phyloP scores from a whole-genome alignment of 306 rosid genomes.

The Lablab purpureus region DNA sequence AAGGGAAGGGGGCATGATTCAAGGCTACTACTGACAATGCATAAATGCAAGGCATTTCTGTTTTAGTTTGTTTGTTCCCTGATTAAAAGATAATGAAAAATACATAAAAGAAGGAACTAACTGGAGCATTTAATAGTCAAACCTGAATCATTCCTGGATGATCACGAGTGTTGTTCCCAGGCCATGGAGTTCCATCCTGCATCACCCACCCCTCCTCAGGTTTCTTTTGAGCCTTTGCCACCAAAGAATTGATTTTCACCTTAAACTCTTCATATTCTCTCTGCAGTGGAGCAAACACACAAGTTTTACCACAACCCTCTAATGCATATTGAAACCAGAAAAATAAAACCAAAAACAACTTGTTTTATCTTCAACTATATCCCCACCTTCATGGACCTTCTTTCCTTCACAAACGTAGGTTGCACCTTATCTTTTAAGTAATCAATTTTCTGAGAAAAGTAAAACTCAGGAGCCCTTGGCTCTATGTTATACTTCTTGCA shows the following conservation, averaged over 20 bases:
- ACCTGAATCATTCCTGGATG: slow-evolving; percentile 98
- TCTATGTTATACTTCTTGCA: slow-evolving; percentile 81
- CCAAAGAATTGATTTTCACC: slow-evolving; percentile 81
- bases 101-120: neutral
- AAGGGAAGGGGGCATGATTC: neutral
- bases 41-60: slow-evolving; percentile 24
- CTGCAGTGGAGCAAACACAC: slow-evolving; percentile 46
- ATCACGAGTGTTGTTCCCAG: slow-evolving; percentile 88
- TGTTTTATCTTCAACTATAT: neutral
- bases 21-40: slow-evolving; percentile 1
- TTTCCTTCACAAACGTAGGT: slow-evolving; percentile 82
- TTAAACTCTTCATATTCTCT: slow-evolving; percentile 96
- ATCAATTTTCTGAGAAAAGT: slow-evolving; percentile 78
- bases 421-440: slow-evolving; percentile 85
- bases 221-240: slow-evolving; percentile 83
- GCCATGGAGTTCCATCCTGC: slow-evolving; percentile 98
- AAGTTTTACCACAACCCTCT: slow-evolving; percentile 7
- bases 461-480: slow-evolving; percentile 89
- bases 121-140: slow-evolving; percentile 29
- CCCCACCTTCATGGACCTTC: slow-evolving; percentile 79
- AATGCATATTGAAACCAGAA: neutral
- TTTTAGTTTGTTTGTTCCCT: neutral
- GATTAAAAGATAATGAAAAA: neutral
- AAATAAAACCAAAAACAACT: neutral
- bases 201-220: slow-evolving; percentile 85